phyloP scores from a whole-genome alignment of 2,329 filamentous ascomycete species.

The Harringtonia aguacate region DNA sequence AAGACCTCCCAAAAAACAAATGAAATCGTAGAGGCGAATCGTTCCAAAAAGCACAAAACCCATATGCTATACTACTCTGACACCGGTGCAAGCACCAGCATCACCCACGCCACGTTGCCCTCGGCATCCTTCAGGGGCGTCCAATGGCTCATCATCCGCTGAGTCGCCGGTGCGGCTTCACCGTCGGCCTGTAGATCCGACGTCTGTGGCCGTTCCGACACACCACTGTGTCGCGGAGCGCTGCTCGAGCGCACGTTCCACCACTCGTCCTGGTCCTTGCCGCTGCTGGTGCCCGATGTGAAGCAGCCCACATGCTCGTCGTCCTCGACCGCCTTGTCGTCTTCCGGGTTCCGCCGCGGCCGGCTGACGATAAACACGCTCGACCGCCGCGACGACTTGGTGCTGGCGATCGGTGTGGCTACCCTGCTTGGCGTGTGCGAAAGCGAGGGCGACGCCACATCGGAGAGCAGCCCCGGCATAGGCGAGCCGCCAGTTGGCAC shows the following conservation, averaged over 20 bases:
- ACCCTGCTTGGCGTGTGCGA: too few relatives aligned
- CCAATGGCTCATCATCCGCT: constrained; percentile 21
- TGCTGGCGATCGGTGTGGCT: too few relatives aligned
- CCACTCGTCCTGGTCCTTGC: neutral
- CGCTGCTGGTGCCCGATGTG: neutral
- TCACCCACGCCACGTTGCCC: constrained; percentile 21
- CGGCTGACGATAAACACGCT: constrained; percentile 4
- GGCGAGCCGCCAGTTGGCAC: constrained; percentile 6
- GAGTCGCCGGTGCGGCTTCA: neutral
- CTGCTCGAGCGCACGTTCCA: neutral
- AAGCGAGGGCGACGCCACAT: constrained; percentile 6
- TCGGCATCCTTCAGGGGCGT: constrained; percentile 22
- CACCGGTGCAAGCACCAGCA: constrained; percentile 19
- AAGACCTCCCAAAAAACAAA: too few relatives aligned
- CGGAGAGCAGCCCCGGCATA: constrained; percentile 3
- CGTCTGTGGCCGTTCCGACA: too few relatives aligned
- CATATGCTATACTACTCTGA: neutral
- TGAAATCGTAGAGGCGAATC: too few relatives aligned
- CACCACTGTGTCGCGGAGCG: constrained; percentile 1
- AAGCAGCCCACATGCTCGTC: neutral
- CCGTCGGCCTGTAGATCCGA: neutral
- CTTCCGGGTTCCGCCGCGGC: neutral
- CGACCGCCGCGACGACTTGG: constrained; percentile 1
- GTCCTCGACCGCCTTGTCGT: neutral
- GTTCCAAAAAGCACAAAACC: too few relatives aligned